phyloP scores from a whole-genome alignment of 2,329 filamentous ascomycete genomes.

The Pseudogymnoascus sp. region DNA sequence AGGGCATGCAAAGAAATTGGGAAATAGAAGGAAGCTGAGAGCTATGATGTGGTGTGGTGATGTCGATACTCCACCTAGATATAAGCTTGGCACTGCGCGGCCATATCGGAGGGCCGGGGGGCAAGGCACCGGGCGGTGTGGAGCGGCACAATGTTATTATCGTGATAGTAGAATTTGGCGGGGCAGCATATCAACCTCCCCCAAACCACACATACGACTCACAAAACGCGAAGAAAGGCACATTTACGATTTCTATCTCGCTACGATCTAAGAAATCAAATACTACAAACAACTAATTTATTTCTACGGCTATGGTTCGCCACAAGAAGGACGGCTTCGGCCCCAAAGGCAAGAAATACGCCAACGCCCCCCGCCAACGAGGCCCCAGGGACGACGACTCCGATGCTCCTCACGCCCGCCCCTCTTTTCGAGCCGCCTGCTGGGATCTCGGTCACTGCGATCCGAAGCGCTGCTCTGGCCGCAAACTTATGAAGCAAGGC shows the following conservation, averaged over 20 bases:
- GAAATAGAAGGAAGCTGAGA: neutral
- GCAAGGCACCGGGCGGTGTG: neutral
- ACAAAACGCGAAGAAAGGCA: neutral
- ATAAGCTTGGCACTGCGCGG: neutral
- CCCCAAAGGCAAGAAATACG: slow-evolving; percentile 59
- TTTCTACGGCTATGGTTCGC: slow-evolving; percentile 62
- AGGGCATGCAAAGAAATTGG: neutral
- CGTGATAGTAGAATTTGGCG: slow-evolving; percentile 5
- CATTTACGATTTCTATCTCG: neutral
- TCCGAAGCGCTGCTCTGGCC: slow-evolving; percentile 91
- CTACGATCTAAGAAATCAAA: neutral
- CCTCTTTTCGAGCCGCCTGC: slow-evolving; percentile 80
- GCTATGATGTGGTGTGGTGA: slow-evolving; percentile 10
- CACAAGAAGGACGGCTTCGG: slow-evolving; percentile 86
- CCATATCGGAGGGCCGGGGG: neutral
- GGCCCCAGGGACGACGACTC: slow-evolving; percentile 39
- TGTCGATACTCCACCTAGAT: slow-evolving; percentile 1
- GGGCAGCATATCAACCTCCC: neutral
- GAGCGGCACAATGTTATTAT: neutral
- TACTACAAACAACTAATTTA: neutral
- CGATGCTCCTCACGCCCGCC: slow-evolving; percentile 34
- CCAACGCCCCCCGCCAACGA: slow-evolving; percentile 48
- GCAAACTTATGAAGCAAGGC: slow-evolving; percentile 84
- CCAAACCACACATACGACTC: neutral
- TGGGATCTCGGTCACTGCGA: slow-evolving; percentile 99